Evolutionary conservation across 306 rosid species (phyloP), one percentile per base, ranked within the genome.

Genomic region (Cyclanthera cordifolia): DNA sequence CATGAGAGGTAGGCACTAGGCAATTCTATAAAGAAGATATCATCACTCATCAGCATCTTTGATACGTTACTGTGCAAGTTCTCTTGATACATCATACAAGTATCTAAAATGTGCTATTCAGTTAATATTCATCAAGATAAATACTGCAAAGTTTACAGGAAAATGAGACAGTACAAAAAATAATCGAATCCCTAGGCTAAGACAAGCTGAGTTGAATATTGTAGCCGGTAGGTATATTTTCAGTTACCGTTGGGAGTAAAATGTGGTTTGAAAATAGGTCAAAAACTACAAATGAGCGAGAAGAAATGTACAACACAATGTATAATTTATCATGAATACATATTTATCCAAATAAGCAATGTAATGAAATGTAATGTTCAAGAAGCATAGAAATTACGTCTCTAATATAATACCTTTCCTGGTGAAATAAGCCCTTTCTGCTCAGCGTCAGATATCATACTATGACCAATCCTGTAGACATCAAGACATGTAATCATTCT

Each of bases 381-480:
- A 23, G 37, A 68, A 67, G 57, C 57, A 68, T 2, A 15, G 46
- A 3, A 24, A 15, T 24, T 68, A 17, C 0, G 6, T 17, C 65
- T 17, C 53, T 2, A 21, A 45, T 70, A 12, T 19, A 63, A 47
- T 84, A 93, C 98, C 99, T 90, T 85, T 69, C 99, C 96, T 73
- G 99, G 96, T 1, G 87, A 82, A 65, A 93, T 93, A 69, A 60
- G 81, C 74, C 99, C 99, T 79, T 70, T 83, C 81, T 87, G 79
- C 81, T 93, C 99, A 51, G 99, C 99, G 82, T 93, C 96, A 61
- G 72, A 19, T 73, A 93, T 86, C 99, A 93, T 93, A 76, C 95
- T 90, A 78, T 78, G 67, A 32, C 99, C 99, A 61, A 93, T 93
- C 83, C 98, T 92, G 98, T 73, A 79, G 78, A 76, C 50, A n/a